These are phyloP conservation scores for Jacaranda copaia DNA, from an alignment of 257 asterid species.

Conservation along the genomic window DNA sequence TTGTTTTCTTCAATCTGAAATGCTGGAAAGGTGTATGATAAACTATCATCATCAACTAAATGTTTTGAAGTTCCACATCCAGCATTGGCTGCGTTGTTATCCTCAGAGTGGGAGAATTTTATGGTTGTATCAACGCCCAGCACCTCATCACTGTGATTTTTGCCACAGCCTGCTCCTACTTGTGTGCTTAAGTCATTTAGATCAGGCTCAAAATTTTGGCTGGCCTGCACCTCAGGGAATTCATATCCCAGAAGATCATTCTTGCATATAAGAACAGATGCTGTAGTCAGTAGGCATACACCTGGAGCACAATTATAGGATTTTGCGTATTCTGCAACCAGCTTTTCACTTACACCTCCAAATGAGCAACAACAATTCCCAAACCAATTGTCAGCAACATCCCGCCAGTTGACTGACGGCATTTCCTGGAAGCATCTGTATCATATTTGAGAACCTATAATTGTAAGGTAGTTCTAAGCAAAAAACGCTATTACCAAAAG, in stretches of 20 bases:
- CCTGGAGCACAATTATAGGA: conserved; percentile 76
- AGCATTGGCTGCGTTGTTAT: conserved; percentile 19
- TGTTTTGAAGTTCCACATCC: conserved; percentile 37
- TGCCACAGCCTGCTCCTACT: conserved; percentile 24
- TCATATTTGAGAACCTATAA: conserved; percentile 1
- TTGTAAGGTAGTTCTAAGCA: neutral
- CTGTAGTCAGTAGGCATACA: conserved; percentile 67
- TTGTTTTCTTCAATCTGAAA: conserved; percentile 45
- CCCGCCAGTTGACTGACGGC: conserved; percentile 96
- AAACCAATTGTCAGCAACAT: conserved; percentile 97
- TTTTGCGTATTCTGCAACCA: conserved; percentile 69
- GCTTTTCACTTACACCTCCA: conserved; percentile 85
- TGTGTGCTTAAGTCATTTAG: conserved; percentile 34
- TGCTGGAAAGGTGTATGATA: conserved; percentile 43
- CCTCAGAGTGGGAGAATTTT: conserved; percentile 26
- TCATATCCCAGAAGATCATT: conserved; percentile 69
- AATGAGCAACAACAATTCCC: conserved; percentile 96
- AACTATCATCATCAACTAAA: conserved; percentile 40
- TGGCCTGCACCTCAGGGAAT: conserved; percentile 43
- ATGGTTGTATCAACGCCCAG: conserved; percentile 19
- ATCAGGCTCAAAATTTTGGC: conserved; percentile 35
- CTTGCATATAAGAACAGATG: conserved; percentile 70
- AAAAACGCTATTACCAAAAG: neutral
- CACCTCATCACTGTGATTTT: conserved; percentile 26
- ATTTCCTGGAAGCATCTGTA: conserved; percentile 74